Conservation (phyloP, 805 yeast species). For the Phaffomyces thermotolerans region DNA sequence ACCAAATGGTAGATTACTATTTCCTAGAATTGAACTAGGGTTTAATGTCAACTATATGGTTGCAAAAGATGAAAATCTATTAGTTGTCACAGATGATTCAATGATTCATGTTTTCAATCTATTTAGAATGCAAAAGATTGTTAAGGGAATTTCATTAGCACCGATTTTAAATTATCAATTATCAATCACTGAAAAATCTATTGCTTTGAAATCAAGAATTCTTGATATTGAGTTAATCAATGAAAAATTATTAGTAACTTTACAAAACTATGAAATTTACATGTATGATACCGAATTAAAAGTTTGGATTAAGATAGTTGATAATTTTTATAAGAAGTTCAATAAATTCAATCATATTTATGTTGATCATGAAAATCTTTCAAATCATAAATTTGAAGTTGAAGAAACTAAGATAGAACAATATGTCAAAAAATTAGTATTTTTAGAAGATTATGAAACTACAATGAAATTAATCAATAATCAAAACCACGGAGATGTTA, state of each 20-base stretch:
- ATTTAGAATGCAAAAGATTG: conserved; percentile 25
- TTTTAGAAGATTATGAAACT: conserved; percentile 15
- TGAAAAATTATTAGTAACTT: conserved; percentile 35
- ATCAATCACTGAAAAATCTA: conserved; percentile 15
- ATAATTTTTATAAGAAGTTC: conserved; percentile 18
- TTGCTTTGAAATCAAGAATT: conserved; percentile 19
- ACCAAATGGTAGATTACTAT: conserved; percentile 37
- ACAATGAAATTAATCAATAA: conserved; percentile 7
- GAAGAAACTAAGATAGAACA: conserved; percentile 1
- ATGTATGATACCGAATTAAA: conserved; percentile 34
- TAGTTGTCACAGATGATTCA: conserved; percentile 45
- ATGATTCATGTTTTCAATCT: conserved; percentile 45
- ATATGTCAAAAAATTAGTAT: conserved; percentile 10
- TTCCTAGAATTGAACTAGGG: conserved; percentile 49
- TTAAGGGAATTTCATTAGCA: conserved; percentile 44
- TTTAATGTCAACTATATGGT: conserved; percentile 33
- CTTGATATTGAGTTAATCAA: conserved; percentile 28
- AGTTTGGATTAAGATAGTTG: conserved; percentile 43
- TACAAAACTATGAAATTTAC: conserved; percentile 34
- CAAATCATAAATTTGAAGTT: not conserved
- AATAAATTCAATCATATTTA: conserved; percentile 15
- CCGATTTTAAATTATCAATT: conserved; percentile 39
- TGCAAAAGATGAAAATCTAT: conserved; percentile 27
- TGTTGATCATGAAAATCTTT: conserved; percentile 7
- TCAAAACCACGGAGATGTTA: conserved; percentile 1